Base-by-base conservation (phyloP, 2,329 filamentous ascomycete species). In the Calonectria naviculata region DNA sequence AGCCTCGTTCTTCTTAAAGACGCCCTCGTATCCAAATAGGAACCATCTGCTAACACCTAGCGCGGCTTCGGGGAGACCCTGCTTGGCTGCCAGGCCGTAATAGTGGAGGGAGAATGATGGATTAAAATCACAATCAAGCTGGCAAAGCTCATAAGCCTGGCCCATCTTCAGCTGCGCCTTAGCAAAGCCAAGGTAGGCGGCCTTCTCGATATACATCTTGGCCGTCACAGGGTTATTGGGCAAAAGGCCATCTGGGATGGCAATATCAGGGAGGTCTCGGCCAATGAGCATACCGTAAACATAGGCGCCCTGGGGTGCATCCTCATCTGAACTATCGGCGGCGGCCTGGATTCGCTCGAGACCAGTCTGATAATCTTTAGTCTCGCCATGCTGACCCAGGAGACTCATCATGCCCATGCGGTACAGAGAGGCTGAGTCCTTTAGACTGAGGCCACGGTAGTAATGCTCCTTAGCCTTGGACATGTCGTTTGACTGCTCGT, bases 41-140 rank as follows among this genome's bases (percentile, higher is more conserved):
- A 98, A 99, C 97, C 97, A 99, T 83, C 98, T 97, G 83, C 96
- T 98, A 72, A 99, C 95, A 31, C 96, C 95, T 84, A 99, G 93
- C 71, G 98, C 95, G 0, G 96, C 97, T 81, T 99, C 97, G 0
- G 95, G 88, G 78, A 98, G 95, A 21, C 95, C 96, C 84, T 98
- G 97, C 74, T 94, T 92, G 15, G 97, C 94, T 26, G 97, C 96
- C 36, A 99, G 88, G 42, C 95, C 94, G 80, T 98, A 98, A 85
- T 99, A 99, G 81, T 99, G 97, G 65, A 99, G 85, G 1, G 96
- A 98, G 69, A 97, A 89, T 0, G 95, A 93, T 1, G 97, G 95
- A 78, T 97, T 95, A 83, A 99, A 99, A 74, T 98, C 95, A 83
- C 96, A 98, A 34, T 94, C 94, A 19, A 99, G 88, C 80, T 97